Evolutionary conservation across 345 rosid species (phyloP).

Genomic region (Boechera divaricarpa): DNA sequence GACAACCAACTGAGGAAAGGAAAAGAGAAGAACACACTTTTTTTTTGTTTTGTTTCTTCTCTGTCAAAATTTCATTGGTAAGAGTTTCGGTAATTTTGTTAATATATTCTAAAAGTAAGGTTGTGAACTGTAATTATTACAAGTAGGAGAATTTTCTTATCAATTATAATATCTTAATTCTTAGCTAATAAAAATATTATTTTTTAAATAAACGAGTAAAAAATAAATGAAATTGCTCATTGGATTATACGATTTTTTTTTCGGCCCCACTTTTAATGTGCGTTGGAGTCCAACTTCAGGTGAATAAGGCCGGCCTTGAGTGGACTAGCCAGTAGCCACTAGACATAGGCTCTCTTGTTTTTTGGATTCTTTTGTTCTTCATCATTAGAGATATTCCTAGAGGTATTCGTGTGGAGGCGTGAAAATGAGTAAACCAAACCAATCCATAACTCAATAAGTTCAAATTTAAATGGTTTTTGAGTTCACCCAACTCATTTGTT

Average conservation of each 20-base stretch:
- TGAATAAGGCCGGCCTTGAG: neutral
- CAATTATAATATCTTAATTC: constrained; percentile 2
- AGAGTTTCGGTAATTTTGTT: constrained; percentile 26
- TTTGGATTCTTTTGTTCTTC: neutral
- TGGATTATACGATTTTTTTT: too few relatives aligned
- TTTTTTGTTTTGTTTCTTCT: neutral
- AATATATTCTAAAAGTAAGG: neutral
- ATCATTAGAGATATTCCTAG: too few relatives aligned
- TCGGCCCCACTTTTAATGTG: neutral
- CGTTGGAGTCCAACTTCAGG: neutral
- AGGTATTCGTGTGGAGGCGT: too few relatives aligned
- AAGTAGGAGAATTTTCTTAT: constrained; percentile 4
- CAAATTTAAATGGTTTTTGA: too few relatives aligned
- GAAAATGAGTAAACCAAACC: too few relatives aligned
- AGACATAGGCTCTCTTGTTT: neutral
- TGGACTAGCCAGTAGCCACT: neutral
- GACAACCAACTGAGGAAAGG: constrained; percentile 31
- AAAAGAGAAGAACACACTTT: constrained; percentile 31
- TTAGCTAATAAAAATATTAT: neutral
- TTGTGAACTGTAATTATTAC: constrained; percentile 23
- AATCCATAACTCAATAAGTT: too few relatives aligned
- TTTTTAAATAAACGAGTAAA: neutral
- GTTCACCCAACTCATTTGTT: too few relatives aligned
- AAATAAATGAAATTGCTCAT: neutral
- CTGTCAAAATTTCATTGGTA: constrained; percentile 18